Percentiles rank a stretch among this genome's conserved stretches.
phyloP scores from a whole-genome alignment of 1,139 yeast genomes.

The Magnusiomyces paraingens region DNA sequence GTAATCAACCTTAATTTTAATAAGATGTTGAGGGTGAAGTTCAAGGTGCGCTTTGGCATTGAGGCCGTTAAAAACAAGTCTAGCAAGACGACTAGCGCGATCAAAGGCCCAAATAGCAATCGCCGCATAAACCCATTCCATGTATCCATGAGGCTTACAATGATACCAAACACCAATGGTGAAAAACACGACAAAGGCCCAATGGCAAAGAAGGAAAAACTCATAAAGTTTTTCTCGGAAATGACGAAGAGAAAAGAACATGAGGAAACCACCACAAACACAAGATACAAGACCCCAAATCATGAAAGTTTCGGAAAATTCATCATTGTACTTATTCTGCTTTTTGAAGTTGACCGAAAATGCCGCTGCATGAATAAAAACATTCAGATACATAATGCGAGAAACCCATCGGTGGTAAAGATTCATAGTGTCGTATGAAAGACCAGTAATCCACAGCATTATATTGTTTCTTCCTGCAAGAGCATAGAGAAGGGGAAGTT shows the following conservation, averaged over 20 bases:
- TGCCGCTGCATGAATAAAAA: conserved; percentile 32
- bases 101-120: conserved; percentile 38
- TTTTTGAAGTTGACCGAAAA: conserved; percentile 18
- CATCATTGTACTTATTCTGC: conserved; percentile 30
- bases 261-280: conserved; percentile 37
- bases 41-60: conserved; percentile 35
- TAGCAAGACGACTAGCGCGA: conserved; percentile 31
- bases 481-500: conserved; percentile 47
- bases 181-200: conserved; percentile 39
- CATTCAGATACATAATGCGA: conserved; percentile 45
- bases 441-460: conserved; percentile 49
- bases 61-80: conserved; percentile 37
- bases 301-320: conserved; percentile 19
- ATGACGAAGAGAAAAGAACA: conserved; percentile 42
- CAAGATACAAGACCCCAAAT: conserved; percentile 52
- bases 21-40: conserved; percentile 22
- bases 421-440: conserved; percentile 55
- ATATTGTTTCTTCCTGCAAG: conserved; percentile 61
- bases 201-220: conserved; percentile 52
- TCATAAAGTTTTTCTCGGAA: conserved; percentile 60
- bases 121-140: conserved; percentile 37
- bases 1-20: conserved; percentile 26
- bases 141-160: conserved; percentile 32
- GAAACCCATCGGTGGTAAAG: conserved; percentile 58
- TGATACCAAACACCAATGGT: conserved; percentile 42